Base-by-base conservation (phyloP, 2,329 filamentous ascomycete species). In the Chaetomium olivaceum region DNA sequence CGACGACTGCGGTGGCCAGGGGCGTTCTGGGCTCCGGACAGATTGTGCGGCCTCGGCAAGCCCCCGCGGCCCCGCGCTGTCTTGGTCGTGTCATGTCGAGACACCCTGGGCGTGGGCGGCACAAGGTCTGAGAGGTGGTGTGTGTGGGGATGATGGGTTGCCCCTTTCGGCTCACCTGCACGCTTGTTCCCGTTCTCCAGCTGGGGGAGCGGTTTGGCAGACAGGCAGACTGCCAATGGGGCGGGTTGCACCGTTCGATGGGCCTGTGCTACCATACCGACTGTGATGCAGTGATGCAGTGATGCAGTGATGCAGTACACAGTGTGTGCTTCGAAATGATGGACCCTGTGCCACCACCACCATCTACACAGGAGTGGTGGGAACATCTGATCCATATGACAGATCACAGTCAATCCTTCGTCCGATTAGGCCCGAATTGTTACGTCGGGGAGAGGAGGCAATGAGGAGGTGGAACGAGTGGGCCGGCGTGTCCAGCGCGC, bases 21-120 rank as follows among this genome's bases (percentile, higher is more conserved):
- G 33, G 52, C 25, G 61, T 57, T 57, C 52, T 51, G 39, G 61
- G 50, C 59, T 27, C 23, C 27, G 51, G 51, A 54, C 51, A 19
- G 33, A 56, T 12, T 52, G 54, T 57, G 54, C 58, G 61, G 61
- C 61, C 58, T 68, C 66, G 66, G 63, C 64, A 68, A 63, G 58
- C 61, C 54, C 50, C 52, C 61, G 39, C 29, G 46, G 27, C 27
- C 51, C 50, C 58, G 56, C 55, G 31, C 46, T 55, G 1, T 36
- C 39, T 46, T 5, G 57, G 4, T 19, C 46, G 27, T 16, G 16
- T 50, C 16, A 9, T 63, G 55, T 8, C n/a, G 29, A 19, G 23
- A 54, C 52, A 33, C 63, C 61, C 66, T 31, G 57, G 60, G 67
- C 39, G 64, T 66, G 61, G 29, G 25, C 51, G 36, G 14, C 51